phyloP scores from a whole-genome alignment of 352 stramenopile species.

The Phytophthora constricta region DNA sequence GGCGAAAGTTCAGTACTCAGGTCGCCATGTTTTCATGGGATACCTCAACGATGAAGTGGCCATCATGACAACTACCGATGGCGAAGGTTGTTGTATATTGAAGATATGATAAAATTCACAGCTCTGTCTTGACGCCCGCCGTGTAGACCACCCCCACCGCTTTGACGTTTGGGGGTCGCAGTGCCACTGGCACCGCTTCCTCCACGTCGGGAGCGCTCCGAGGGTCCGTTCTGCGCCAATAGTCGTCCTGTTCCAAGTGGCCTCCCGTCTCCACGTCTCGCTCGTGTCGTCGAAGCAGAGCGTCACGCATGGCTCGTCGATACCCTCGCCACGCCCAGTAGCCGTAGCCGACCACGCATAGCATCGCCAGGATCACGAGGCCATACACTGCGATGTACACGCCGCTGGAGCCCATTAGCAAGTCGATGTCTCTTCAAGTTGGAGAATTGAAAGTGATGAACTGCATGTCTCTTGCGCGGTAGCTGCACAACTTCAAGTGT shows the following conservation, averaged over 20 bases:
- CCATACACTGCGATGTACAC: constrained; percentile 42
- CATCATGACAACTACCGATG: constrained; percentile 56
- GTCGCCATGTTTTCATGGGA: constrained; percentile 80
- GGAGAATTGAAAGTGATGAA: neutral
- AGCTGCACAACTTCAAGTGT: too few relatives aligned
- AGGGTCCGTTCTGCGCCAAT: constrained; percentile 29
- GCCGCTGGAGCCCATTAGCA: constrained; percentile 20
- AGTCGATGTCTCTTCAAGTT: neutral
- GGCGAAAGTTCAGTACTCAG: constrained; percentile 78
- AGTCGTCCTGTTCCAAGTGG: constrained; percentile 31
- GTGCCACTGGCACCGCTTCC: constrained; percentile 13
- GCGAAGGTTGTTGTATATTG: constrained; percentile 91
- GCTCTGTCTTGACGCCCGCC: constrained; percentile 4
- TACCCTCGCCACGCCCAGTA: constrained; percentile 39
- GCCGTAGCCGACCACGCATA: constrained; percentile 29
- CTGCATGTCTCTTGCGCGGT: neutral
- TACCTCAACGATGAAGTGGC: constrained; percentile 70
- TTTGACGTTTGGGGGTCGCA: constrained; percentile 20
- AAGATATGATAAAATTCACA: constrained; percentile 85
- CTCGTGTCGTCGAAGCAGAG: constrained; percentile 37
- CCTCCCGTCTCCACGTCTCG: constrained; percentile 34
- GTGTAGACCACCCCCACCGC: constrained; percentile 11
- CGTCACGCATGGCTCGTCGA: constrained; percentile 31
- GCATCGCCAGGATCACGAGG: constrained; percentile 38
- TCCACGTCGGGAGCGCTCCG: constrained; percentile 11